Evolutionary conservation across 257 asterid genomes (phyloP), one percentile per base, ranked within the genome.

Genomic region (Lithospermum erythrorhizon): DNA sequence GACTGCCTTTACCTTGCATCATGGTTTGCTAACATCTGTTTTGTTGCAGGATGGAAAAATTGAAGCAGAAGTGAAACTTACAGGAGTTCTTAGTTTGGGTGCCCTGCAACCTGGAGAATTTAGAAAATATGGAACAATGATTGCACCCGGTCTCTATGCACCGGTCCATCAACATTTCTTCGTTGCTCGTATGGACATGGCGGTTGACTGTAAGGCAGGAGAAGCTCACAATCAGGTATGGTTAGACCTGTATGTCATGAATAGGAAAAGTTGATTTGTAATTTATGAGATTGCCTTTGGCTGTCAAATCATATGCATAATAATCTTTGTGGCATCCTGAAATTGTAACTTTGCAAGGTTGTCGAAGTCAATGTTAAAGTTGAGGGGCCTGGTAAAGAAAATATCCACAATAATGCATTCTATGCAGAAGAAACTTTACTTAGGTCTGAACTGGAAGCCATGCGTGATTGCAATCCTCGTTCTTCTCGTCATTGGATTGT

Each of bases 161-260:
- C 98, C 98, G 17, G 95, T 93, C 49, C 98, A 93, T 80, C 98
- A 93, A 63, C 95, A 93, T 75, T 93, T 91, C 73, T 88, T 91
- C 68, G 97, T 93, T 71, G 95, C 97, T 63, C 97, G 98, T 49
- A 79, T 93, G 97, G 95, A 93, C 76, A 93, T 93, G 97, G 74
- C 95, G 17, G 94, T 93, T 30, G 98, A 93, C 73, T 84, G 89
- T 65, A 93, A 81, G 64, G 89, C 98, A 65, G 98, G 94, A 57
- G 98, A 93, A 77, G 81, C 79, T 62, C 84, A 82, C 78, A 93
- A 89, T 75, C 98, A 93, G 94, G 98, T 86, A 75, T 32, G 30
- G 63, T 29, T 65, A 37, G 19, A 20, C 17, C 24, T 66, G 59
- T 58, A 6, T n/a, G 32, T 19, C 49, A 49, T 13, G 14, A n/a